Evolutionary conservation across 1,284 basidiomycete species (phyloP).

Genomic region (Puccinia coronata): DNA sequence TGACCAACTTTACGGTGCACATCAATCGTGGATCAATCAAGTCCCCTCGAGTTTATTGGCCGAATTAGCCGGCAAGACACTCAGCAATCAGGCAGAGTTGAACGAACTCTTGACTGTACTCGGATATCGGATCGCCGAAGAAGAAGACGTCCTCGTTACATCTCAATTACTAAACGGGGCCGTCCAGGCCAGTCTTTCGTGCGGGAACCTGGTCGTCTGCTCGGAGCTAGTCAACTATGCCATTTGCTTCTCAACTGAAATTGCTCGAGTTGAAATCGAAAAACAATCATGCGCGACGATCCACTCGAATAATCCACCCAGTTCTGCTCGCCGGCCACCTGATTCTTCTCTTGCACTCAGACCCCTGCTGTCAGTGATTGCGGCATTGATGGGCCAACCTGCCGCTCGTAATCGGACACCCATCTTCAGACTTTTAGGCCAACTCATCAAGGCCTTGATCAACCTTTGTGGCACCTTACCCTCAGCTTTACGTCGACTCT

Average conservation of each 20-base stretch:
- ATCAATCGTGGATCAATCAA: slow-evolving; percentile 2
- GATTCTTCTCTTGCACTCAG: slow-evolving; percentile 31
- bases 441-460: slow-evolving; percentile 25
- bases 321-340: neutral
- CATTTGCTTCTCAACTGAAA: slow-evolving; percentile 40
- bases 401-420: slow-evolving; percentile 31
- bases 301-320: neutral
- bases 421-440: slow-evolving; percentile 21
- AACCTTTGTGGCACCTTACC: slow-evolving; percentile 37
- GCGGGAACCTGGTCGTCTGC: slow-evolving; percentile 34
- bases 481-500: slow-evolving; percentile 34
- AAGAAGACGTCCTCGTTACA: slow-evolving; percentile 18
- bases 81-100: slow-evolving; percentile 13
- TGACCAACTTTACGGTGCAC: slow-evolving; percentile 11
- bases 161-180: slow-evolving; percentile 43
- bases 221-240: slow-evolving; percentile 37
- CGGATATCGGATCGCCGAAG: slow-evolving; percentile 44
- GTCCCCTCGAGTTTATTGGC: slow-evolving; percentile 43
- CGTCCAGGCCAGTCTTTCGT: slow-evolving; percentile 36
- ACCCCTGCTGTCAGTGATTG: slow-evolving; percentile 43
- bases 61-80: slow-evolving; percentile 31
- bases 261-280: slow-evolving; percentile 47
- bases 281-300: slow-evolving; percentile 22
- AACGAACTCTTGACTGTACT: slow-evolving; percentile 27
- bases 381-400: slow-evolving; percentile 31